These are phyloP conservation scores for Rhodotorula babjevae DNA, from an alignment of 768 basidiomycete genomes.

Conservation along the genomic window DNA sequence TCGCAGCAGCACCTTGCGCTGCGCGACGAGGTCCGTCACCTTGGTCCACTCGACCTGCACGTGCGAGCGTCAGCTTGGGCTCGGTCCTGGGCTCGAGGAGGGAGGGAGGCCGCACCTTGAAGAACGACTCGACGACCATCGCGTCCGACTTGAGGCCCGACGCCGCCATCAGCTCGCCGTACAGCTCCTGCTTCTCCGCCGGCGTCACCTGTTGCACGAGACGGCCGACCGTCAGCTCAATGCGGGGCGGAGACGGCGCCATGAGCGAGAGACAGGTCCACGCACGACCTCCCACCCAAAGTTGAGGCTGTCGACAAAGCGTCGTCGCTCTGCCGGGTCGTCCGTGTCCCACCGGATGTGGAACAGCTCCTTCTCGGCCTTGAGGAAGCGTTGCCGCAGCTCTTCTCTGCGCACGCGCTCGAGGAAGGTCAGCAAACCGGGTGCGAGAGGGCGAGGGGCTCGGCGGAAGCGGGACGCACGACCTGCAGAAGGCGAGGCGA, in stretches of 20 bases:
- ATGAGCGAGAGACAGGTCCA: not conserved
- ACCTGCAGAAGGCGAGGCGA: constrained; percentile 88
- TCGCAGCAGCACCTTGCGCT: constrained; percentile 68
- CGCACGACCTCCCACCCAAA: constrained; percentile 49
- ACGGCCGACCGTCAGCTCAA: not conserved
- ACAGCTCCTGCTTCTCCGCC: constrained; percentile 56
- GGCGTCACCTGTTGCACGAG: constrained; percentile 54
- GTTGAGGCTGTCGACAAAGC: constrained; percentile 57
- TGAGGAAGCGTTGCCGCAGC: constrained; percentile 76
- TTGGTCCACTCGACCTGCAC: constrained; percentile 88
- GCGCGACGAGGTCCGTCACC: constrained; percentile 85
- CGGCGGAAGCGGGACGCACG: constrained; percentile 57
- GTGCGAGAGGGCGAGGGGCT: no score
- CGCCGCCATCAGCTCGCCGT: constrained; percentile 54
- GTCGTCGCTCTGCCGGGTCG: constrained; percentile 54
- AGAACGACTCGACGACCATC: constrained; percentile 61
- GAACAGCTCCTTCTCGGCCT: constrained; percentile 81
- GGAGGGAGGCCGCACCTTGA: constrained; percentile 58
- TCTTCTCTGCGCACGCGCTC: constrained; percentile 64
- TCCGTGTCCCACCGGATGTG: constrained; percentile 70
- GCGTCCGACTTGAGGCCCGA: constrained; percentile 46
- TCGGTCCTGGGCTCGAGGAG: not conserved
- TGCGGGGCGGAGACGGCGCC: not conserved
- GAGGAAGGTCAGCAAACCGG: not conserved
- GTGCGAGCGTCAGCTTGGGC: not conserved